Conservation (phyloP, 1,139 yeast genomes). For the Candida dubliniensis region DNA sequence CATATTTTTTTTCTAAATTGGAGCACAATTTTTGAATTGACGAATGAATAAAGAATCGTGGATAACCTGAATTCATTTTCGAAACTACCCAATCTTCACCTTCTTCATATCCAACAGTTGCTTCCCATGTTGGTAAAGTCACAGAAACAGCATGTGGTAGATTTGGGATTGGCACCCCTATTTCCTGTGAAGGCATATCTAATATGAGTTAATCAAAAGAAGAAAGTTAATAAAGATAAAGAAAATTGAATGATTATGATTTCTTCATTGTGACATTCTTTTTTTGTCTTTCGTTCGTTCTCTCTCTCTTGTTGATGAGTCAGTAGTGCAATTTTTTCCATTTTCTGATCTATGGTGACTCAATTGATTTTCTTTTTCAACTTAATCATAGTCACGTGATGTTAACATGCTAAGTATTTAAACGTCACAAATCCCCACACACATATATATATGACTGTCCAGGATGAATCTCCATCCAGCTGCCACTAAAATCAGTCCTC, state of each 20-base stretch:
- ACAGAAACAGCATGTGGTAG: slow-evolving; percentile 93
- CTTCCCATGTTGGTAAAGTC: slow-evolving; percentile 91
- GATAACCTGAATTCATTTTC: slow-evolving; percentile 85
- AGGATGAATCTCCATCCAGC: too few relatives aligned
- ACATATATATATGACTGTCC: too few relatives aligned
- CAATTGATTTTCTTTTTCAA: too few relatives aligned
- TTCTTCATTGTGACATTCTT: too few relatives aligned
- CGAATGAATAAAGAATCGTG: slow-evolving; percentile 79
- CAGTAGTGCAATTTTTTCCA: too few relatives aligned
- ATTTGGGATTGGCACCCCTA: slow-evolving; percentile 87
- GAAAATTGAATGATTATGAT: slow-evolving; percentile 23
- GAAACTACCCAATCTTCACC: slow-evolving; percentile 82
- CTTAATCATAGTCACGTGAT: too few relatives aligned
- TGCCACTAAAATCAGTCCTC: too few relatives aligned
- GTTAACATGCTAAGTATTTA: too few relatives aligned
- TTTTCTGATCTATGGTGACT: too few relatives aligned
- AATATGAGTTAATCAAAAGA: slow-evolving; percentile 5
- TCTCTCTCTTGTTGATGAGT: too few relatives aligned
- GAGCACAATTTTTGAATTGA: slow-evolving; percentile 62
- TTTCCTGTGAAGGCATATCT: slow-evolving; percentile 39
- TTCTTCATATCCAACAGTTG: slow-evolving; percentile 89
- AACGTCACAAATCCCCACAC: too few relatives aligned
- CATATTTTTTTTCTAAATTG: slow-evolving; percentile 59
- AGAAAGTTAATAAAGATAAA: slow-evolving; percentile 27
- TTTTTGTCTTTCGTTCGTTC: too few relatives aligned